Evolutionary conservation across 2,329 filamentous ascomycete species (phyloP).

Genomic region (Fusarium mundagurra): DNA sequence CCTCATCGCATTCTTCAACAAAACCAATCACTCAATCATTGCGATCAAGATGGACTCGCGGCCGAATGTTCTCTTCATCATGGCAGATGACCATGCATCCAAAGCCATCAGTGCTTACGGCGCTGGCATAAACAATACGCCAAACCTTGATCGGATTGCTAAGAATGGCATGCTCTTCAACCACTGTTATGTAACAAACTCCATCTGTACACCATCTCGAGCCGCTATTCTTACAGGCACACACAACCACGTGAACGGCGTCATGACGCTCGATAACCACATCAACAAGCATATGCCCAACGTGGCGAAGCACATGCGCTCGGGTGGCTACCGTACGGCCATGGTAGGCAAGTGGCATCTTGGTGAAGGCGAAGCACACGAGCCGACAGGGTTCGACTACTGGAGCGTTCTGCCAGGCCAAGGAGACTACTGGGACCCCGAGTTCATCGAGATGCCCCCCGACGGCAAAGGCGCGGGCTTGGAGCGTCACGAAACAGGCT

Average conservation of each 20-base stretch:
- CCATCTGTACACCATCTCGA: constrained; percentile 62
- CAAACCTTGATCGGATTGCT: constrained; percentile 61
- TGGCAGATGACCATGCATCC: constrained; percentile 64
- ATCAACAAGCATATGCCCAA: constrained; percentile 63
- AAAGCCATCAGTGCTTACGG: constrained; percentile 60
- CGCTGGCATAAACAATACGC: constrained; percentile 61
- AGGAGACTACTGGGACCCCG: constrained; percentile 62
- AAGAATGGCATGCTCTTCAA: constrained; percentile 61
- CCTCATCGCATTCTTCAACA: not conserved
- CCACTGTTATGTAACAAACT: constrained; percentile 65
- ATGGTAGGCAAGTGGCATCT: constrained; percentile 66
- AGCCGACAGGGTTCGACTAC: constrained; percentile 62
- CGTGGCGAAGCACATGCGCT: constrained; percentile 60
- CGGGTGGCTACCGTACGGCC: constrained; percentile 59
- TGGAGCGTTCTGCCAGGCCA: constrained; percentile 63
- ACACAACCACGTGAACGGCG: constrained; percentile 63
- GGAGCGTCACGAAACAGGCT: constrained; percentile 50
- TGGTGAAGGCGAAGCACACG: constrained; percentile 56
- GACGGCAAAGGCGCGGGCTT: not conserved
- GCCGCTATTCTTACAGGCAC: constrained; percentile 61
- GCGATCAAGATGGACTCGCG: not conserved
- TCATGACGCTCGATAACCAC: constrained; percentile 56
- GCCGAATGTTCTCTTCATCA: constrained; percentile 57
- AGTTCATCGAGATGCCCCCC: constrained; percentile 55
- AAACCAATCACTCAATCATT: not conserved